Conservation (phyloP, 805 yeast genomes). For the Saccharomycopsis amapae region DNA sequence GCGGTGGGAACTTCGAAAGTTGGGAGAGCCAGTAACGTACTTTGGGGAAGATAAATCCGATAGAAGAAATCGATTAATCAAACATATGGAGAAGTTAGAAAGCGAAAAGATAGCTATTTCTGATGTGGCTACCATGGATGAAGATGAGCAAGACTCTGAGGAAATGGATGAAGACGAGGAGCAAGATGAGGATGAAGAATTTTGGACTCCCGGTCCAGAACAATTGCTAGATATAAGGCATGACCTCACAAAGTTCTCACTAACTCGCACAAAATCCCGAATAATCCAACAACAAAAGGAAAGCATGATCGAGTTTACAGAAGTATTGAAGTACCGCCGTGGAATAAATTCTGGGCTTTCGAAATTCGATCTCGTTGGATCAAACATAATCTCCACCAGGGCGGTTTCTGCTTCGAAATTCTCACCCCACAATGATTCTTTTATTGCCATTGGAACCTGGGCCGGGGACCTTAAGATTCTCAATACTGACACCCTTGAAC, state of each 20-base stretch:
- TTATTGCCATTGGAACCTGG: slow-evolving; percentile 75
- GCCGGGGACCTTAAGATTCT: slow-evolving; percentile 58
- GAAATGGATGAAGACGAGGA: slow-evolving; percentile 29
- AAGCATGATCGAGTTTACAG: slow-evolving; percentile 33
- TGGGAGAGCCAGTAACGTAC: slow-evolving; percentile 50
- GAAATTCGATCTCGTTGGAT: slow-evolving; percentile 42
- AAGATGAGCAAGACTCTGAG: slow-evolving; percentile 5
- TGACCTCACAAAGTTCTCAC: slow-evolving; percentile 44
- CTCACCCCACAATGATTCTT: slow-evolving; percentile 29
- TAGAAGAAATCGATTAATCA: slow-evolving; percentile 53
- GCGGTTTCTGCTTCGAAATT: slow-evolving; percentile 57
- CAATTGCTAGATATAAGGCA: slow-evolving; percentile 47
- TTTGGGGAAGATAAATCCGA: slow-evolving; percentile 55
- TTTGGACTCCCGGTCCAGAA: slow-evolving; percentile 70
- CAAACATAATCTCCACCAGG: slow-evolving; percentile 64
- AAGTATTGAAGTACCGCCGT: slow-evolving; percentile 43
- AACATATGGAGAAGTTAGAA: slow-evolving; percentile 29
- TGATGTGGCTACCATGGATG: not conserved
- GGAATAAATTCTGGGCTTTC: slow-evolving; percentile 30
- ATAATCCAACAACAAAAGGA: slow-evolving; percentile 29
- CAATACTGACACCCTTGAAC: slow-evolving; percentile 33
- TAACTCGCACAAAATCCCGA: slow-evolving; percentile 39
- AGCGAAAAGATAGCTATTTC: slow-evolving; percentile 16
- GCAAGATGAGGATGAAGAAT: slow-evolving; percentile 66
- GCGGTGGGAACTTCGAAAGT: slow-evolving; percentile 35